Conservation (phyloP, 192 early-diverging fungal species). For the Rhizoclosmatium sp. region DNA sequence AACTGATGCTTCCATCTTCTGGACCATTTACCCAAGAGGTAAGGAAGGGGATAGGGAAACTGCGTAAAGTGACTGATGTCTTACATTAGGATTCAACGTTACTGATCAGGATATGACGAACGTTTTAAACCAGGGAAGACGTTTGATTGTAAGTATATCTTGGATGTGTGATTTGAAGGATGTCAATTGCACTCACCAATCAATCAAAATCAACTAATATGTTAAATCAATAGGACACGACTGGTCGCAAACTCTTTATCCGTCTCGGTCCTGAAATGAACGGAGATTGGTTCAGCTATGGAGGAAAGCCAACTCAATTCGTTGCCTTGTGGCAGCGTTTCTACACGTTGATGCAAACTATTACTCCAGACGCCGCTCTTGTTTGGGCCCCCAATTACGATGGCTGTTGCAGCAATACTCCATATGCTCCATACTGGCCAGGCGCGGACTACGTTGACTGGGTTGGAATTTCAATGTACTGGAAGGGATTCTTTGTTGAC, state of each 20-base stretch:
- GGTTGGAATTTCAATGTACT: constrained; percentile 48
- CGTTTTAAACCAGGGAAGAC: not conserved
- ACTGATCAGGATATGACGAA: constrained; percentile 4
- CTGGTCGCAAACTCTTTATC: constrained; percentile 20
- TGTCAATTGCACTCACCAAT: not conserved
- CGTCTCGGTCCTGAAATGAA: constrained; percentile 36
- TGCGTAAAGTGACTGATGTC: not conserved
- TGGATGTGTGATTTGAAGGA: not conserved
- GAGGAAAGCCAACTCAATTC: constrained; percentile 12
- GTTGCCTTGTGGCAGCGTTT: constrained; percentile 16
- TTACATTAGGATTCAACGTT: not conserved
- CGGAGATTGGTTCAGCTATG: constrained; percentile 23
- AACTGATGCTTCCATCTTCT: constrained; percentile 23
- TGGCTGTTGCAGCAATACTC: constrained; percentile 41
- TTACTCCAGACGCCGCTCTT: constrained; percentile 16
- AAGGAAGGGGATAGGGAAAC: too few relatives aligned
- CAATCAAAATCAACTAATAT: not conserved
- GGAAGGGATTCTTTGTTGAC: constrained; percentile 21
- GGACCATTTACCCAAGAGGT: constrained; percentile 3
- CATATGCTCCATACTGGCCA: constrained; percentile 54
- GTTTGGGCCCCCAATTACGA: constrained; percentile 38
- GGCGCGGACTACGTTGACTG: constrained; percentile 58
- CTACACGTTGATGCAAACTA: not conserved
- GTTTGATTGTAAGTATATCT: not conserved
- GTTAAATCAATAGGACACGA: not conserved